Evolutionary conservation across 495 filamentous ascomycete genomes (phyloP), one percentile per base, ranked within the genome.

Genomic region (Aspergillus haitiensis): DNA sequence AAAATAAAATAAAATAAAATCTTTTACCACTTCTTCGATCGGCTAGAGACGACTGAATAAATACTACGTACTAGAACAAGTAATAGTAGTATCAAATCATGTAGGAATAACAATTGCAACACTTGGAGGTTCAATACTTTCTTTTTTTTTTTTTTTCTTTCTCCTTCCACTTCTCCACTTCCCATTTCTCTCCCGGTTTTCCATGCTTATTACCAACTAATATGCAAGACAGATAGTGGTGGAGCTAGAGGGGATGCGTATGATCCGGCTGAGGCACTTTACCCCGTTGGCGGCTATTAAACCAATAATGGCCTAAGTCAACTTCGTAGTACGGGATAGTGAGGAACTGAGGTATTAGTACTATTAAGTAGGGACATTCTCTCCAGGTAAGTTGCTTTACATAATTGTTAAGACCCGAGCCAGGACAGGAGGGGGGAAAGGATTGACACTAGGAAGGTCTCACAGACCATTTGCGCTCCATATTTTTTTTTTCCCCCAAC

Each of bases 21-120:
- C 21, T 27, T 47, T 51, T 35, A 15, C 56, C 46, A 37, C 56
- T 35, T 18, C 18, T 18, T 57, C 33, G 55, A 31, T 58, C 33
- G 55, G 21, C 21, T 27, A 27, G 21, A 27, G 21, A 3, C 21
- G 21, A 27, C 21, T 1, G 3, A 27, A 27, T 27, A 27, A 27
- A 1, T 27, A 27, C 21, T 27, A 27, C 21, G 1, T 27, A 27
- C 21, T 27, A 27, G 1, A 1, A 27, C 21, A 27, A 27, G 21
- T 27, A 27, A 27, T 27, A 27, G 21, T 27, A 27, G 21, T 27
- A 27, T 27, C 21, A 27, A 27, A 27, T 27, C 3, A 27, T 27
- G 21, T 27, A 27, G 21, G 3, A 27, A 1, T 27, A 27, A 27
- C 21, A 27, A 27, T 27, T 27, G 21, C 21, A 27, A 27, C 21